These are phyloP conservation scores for Boletus subcaerulescens DNA, from an alignment of 768 basidiomycete species.

Conservation along the genomic window DNA sequence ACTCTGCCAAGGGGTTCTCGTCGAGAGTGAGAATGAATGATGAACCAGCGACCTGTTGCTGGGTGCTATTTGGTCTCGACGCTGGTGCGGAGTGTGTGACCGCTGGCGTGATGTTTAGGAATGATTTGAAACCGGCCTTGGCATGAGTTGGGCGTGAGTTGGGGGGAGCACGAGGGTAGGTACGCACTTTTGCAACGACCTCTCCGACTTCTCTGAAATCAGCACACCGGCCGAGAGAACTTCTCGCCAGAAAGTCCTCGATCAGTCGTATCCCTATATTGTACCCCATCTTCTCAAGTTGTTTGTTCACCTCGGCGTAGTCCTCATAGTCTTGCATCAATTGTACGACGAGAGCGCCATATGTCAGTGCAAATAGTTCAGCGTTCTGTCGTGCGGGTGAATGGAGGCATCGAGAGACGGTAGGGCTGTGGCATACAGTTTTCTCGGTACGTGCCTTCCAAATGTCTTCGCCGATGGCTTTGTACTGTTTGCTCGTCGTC, in stretches of 20 bases:
- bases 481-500: constrained; percentile 78
- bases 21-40: constrained; percentile 85
- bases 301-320: constrained; percentile 91
- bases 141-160: neutral
- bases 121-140: constrained; percentile 97
- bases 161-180: neutral
- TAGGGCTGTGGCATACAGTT: constrained; percentile 56
- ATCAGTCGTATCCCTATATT: constrained; percentile 96
- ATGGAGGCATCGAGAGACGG: constrained; percentile 7
- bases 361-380: constrained; percentile 94
- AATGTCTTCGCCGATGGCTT: constrained; percentile 87
- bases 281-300: constrained; percentile 99
- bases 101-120: constrained; percentile 86
- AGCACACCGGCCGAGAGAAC: constrained; percentile 84
- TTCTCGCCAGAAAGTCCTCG: constrained; percentile 95
- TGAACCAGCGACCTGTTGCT: constrained; percentile 47
- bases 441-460: constrained; percentile 96
- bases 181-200: constrained; percentile 83
- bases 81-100: constrained; percentile 66
- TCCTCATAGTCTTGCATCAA: constrained; percentile 99
- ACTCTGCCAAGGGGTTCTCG: constrained; percentile 95
- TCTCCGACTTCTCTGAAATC: constrained; percentile 96
- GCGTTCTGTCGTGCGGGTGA: constrained; percentile 69
- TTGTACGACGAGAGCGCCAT: constrained; percentile 96
- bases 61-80: constrained; percentile 43